These are phyloP conservation scores for Yamadazyma atlantica DNA, from an alignment of 1,139 yeast genomes.

Conservation along the genomic window DNA sequence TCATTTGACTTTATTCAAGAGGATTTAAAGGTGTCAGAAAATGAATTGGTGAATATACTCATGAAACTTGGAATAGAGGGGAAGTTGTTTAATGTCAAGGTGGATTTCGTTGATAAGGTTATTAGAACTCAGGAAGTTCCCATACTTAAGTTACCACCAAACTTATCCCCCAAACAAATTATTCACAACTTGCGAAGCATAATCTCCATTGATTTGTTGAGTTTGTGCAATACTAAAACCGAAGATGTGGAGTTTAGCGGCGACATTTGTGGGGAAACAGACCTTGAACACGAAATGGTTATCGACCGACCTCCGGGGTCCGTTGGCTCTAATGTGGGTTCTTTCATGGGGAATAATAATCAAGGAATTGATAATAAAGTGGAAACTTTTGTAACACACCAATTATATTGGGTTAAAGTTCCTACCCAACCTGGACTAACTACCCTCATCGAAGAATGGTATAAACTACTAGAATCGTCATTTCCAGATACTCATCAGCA, in stretches of 20 bases:
- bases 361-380: slow-evolving; percentile 1
- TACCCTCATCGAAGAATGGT: slow-evolving; percentile 26
- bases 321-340: background rate
- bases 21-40: slow-evolving; percentile 21
- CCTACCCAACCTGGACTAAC: slow-evolving; percentile 11
- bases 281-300: slow-evolving; percentile 15
- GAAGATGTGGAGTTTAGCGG: no score
- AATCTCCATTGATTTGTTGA: slow-evolving; percentile 15
- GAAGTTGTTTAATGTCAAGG: slow-evolving; percentile 36
- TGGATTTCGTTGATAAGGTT: slow-evolving; percentile 44
- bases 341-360: background rate
- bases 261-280: slow-evolving; percentile 1
- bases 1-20: slow-evolving; percentile 25
- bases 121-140: slow-evolving; percentile 9
- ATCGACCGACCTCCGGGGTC: slow-evolving; percentile 6
- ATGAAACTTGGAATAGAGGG: slow-evolving; percentile 46
- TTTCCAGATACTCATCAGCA: slow-evolving; percentile 28
- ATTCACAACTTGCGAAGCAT: slow-evolving; percentile 27
- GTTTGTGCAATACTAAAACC: no score
- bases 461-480: slow-evolving; percentile 24
- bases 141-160: slow-evolving; percentile 13
- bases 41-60: slow-evolving; percentile 38
- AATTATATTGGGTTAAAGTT: slow-evolving; percentile 22
- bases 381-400: slow-evolving; percentile 7
- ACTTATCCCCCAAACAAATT: slow-evolving; percentile 18